Percentiles rank a stretch among this genome's conserved stretches.
phyloP scores from a whole-genome alignment of 371 early-diverging fungal species.

The Globomyces sp. region DNA sequence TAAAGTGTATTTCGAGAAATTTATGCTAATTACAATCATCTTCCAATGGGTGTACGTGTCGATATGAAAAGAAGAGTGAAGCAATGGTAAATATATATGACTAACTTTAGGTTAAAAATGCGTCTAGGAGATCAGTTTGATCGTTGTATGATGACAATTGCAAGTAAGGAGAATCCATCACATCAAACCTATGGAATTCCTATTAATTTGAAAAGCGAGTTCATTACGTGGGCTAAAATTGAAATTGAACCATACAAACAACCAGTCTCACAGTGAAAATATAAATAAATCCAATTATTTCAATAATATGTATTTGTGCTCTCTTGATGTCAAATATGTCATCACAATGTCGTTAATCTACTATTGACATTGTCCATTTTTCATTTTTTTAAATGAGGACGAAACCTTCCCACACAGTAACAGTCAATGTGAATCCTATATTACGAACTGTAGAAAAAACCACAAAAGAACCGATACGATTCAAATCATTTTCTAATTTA shows the following conservation, averaged over 20 bases:
- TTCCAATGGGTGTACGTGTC: background rate
- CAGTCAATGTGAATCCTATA: background rate
- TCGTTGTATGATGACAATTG: constrained; percentile 3
- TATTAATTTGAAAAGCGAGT: constrained; percentile 13
- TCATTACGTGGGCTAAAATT: constrained; percentile 8
- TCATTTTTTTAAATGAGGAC: background rate
- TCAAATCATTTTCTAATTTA: no score
- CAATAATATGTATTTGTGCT: background rate
- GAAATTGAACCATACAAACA: background rate
- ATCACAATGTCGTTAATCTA: no score
- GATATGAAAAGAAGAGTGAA: constrained; percentile 17
- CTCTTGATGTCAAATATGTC: no score
- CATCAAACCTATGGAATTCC: constrained; percentile 15
- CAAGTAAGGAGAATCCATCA: background rate
- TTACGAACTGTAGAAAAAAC: no score
- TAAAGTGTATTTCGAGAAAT: constrained; percentile 5
- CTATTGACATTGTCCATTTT: background rate
- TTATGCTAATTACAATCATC: constrained; percentile 6
- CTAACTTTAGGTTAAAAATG: background rate
- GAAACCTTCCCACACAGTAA: background rate
- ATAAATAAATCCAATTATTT: background rate
- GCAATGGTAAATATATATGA: background rate
- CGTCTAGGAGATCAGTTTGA: constrained; percentile 9
- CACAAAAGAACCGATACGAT: no score
- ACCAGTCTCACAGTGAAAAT: background rate